Evolutionary conservation across 768 basidiomycete species (phyloP).

Genomic region (Suillus fuscotomentosus): DNA sequence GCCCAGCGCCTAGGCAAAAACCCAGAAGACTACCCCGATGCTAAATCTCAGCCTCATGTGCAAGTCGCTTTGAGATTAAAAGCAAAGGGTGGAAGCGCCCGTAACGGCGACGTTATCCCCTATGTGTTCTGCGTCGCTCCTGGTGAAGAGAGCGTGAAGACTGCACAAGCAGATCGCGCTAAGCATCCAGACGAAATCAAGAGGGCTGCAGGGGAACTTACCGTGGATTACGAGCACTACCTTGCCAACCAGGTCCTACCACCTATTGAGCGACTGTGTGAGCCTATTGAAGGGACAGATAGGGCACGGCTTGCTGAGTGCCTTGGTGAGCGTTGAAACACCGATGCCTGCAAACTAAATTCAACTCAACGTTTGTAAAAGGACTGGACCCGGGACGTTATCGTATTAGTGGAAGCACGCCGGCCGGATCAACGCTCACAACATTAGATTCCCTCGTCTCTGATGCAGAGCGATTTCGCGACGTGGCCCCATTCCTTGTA

Average conservation of each 20-base stretch:
- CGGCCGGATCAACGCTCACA: conserved; percentile 63
- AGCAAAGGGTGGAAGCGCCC: conserved; percentile 74
- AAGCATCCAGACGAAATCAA: conserved; percentile 93
- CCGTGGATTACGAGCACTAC: conserved; percentile 91
- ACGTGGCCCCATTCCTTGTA: conserved; percentile 68
- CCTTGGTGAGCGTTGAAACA: conserved; percentile 57
- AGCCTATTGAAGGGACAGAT: conserved; percentile 95
- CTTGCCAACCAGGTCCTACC: conserved; percentile 90
- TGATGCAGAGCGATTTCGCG: conserved; percentile 84
- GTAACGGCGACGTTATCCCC: conserved; percentile 89
- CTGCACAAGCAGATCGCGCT: conserved; percentile 84
- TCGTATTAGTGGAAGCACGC: conserved; percentile 39
- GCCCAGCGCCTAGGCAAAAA: conserved; percentile 90
- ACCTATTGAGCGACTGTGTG: conserved; percentile 92
- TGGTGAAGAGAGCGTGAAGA: conserved; percentile 67
- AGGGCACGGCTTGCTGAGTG: conserved; percentile 91
- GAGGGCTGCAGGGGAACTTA: conserved; percentile 56
- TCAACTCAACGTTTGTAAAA: conserved; percentile 19
- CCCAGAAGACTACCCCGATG: conserved; percentile 96
- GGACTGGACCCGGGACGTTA: conserved; percentile 65
- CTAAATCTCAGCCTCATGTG: conserved; percentile 93
- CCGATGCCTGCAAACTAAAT: conserved; percentile 5
- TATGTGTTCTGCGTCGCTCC: conserved; percentile 90
- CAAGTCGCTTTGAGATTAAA: conserved; percentile 94
- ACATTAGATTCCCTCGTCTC: conserved; percentile 88